These are phyloP conservation scores for Psilocybe subaeruginosa DNA, from an alignment of 768 basidiomycete genomes.

Conservation along the genomic window DNA sequence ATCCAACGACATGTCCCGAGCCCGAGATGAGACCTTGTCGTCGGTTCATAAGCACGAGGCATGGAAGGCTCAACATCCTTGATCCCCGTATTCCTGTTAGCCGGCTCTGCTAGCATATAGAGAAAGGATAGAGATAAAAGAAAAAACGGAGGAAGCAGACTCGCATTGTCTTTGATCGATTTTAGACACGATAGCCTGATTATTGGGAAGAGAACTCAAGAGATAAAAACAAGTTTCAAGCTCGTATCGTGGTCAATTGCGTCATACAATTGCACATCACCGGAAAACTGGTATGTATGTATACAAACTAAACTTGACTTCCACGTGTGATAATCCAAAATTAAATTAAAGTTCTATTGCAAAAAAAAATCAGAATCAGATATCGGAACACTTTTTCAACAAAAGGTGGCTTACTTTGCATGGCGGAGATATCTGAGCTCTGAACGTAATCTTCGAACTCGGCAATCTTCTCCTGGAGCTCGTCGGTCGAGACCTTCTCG, in stretches of 20 bases:
- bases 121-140: not conserved
- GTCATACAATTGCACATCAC: constrained; percentile 7
- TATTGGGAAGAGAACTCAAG: not conserved
- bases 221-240: not conserved
- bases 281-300: constrained; percentile 13
- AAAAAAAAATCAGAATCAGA: constrained; percentile 8
- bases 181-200: too few relatives aligned
- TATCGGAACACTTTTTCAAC: not conserved
- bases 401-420: constrained; percentile 72
- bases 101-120: not conserved
- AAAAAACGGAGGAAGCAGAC: not conserved
- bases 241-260: not conserved
- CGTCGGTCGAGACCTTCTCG: constrained; percentile 90
- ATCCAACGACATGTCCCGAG: not conserved
- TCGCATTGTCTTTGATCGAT: too few relatives aligned
- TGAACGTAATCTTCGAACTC: constrained; percentile 91
- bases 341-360: constrained; percentile 24
- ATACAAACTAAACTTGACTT: constrained; percentile 12
- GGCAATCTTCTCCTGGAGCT: constrained; percentile 87
- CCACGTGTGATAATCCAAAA: not conserved
- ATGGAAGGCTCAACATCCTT: not conserved
- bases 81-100: not conserved
- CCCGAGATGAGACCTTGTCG: not conserved
- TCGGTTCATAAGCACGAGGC: not conserved
- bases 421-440: constrained; percentile 89